These are phyloP conservation scores for Trypanosoma congolense DNA, from an alignment of 208 protist genomes.

Conservation along the genomic window DNA sequence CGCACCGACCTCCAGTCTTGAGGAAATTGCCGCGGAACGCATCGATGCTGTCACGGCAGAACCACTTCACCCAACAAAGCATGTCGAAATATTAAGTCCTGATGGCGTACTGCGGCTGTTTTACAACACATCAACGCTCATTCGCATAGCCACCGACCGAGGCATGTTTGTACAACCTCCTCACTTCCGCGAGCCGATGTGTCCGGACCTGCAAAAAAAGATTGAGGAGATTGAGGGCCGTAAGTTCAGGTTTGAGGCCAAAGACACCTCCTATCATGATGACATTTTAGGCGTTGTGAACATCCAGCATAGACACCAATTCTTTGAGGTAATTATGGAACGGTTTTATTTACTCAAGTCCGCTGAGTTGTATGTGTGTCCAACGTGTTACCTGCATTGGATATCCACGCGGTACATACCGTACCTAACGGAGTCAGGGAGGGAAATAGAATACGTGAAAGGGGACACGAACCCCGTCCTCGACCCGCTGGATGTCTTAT, in stretches of 20 bases:
- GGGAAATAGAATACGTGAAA: slow-evolving; percentile 28
- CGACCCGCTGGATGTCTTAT: slow-evolving; percentile 71
- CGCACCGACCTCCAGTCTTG: slow-evolving; percentile 32
- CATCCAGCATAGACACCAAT: slow-evolving; percentile 64
- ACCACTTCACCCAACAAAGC: slow-evolving; percentile 40
- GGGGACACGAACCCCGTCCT: slow-evolving; percentile 35
- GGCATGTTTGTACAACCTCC: slow-evolving; percentile 84
- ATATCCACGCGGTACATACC: slow-evolving; percentile 57
- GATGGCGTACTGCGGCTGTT: slow-evolving; percentile 65
- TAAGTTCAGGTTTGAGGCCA: slow-evolving; percentile 55
- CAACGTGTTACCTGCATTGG: slow-evolving; percentile 77
- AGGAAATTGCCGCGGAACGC: slow-evolving; percentile 48
- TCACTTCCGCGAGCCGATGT: slow-evolving; percentile 83
- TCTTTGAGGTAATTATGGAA: slow-evolving; percentile 85
- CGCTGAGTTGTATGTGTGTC: slow-evolving; percentile 76
- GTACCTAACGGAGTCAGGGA: slow-evolving; percentile 9
- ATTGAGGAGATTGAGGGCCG: slow-evolving; percentile 69
- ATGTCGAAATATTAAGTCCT: slow-evolving; percentile 70
- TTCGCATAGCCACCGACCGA: slow-evolving; percentile 74
- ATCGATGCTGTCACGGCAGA: slow-evolving; percentile 82
- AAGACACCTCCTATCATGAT: slow-evolving; percentile 22
- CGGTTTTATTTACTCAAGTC: slow-evolving; percentile 79
- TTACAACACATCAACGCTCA: slow-evolving; percentile 85
- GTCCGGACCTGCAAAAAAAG: slow-evolving; percentile 20
- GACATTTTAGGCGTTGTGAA: slow-evolving; percentile 17